Base-by-base conservation (phyloP, 371 early-diverging fungal genomes). In the Mortierella sp. region DNA sequence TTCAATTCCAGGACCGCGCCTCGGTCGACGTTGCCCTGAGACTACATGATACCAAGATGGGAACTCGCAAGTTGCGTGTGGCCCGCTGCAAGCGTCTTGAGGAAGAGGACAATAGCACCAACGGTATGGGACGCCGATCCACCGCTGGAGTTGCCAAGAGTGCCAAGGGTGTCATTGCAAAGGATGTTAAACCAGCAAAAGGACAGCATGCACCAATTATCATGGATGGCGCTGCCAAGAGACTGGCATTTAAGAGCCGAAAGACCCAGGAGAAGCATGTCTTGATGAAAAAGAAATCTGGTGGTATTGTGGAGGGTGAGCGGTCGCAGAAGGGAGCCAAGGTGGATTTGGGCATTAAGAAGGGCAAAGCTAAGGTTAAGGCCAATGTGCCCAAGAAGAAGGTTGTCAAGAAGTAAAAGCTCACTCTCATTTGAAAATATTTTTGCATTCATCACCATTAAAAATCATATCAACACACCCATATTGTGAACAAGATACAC, bases 11-110 rank as follows among this genome's bases (percentile, higher is more conserved):
- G 74, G 91, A 92, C 55, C 88, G 89, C 39, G 88, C 91, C 12
- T 72, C 91, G 12, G 96, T 97, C 14, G 86, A 87, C 18, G 84
- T 96, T 64, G 97, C 97, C 3, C 78, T 97, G 60, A 92, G 92
- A 72, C 85, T 96, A 57, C 87, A 94, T 65, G 95, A 91, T 12
- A 92, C 93, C 43, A 90, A 92, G 63, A 76, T 97, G 45, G 89
- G 85, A n/a, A 85, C 86, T 45, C 85, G 86, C 47, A 88, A 87
- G 71, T 72, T 93, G 32, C 92, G 93, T 66, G 87, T 93, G 45
- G 85, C 87, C 54, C 90, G 90, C 60, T 92, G 91, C 72, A 86
- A 88, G 70, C 81, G 85, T 69, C 76, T 87, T 57, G 85, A 85
- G 57, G 85, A 85, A n/a, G 86, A 86, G 26, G 86, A 85, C 64